Conservation (phyloP, 768 basidiomycete genomes). For the Mycena metata region DNA sequence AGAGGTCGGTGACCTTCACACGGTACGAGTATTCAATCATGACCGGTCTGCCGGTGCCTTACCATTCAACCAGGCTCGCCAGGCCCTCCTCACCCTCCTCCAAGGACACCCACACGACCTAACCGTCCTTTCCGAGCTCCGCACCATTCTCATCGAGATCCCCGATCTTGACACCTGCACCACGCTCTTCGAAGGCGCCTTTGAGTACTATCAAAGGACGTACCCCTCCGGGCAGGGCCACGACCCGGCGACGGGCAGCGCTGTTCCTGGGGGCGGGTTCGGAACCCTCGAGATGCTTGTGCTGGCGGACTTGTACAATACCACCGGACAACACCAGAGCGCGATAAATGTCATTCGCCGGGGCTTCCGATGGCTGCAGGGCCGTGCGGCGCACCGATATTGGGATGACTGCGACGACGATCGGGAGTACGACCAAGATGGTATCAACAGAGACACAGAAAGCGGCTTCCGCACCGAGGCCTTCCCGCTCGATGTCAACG, state of each 20-base stretch:
- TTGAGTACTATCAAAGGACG: slow-evolving; percentile 56
- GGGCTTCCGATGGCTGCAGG: slow-evolving; percentile 92
- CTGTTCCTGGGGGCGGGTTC: no score
- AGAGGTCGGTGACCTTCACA: slow-evolving; percentile 77
- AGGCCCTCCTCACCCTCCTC: slow-evolving; percentile 77
- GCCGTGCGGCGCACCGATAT: slow-evolving; percentile 74
- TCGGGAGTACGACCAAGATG: slow-evolving; percentile 80
- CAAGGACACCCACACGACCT: slow-evolving; percentile 84
- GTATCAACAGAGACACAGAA: slow-evolving; percentile 46
- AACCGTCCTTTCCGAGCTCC: slow-evolving; percentile 82
- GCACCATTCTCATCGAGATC: slow-evolving; percentile 81
- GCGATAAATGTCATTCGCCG: slow-evolving; percentile 77
- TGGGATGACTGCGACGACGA: slow-evolving; percentile 92
- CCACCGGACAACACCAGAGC: slow-evolving; percentile 72
- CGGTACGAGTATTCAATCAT: slow-evolving; percentile 53
- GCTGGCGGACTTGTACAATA: slow-evolving; percentile 87
- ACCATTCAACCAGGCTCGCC: slow-evolving; percentile 62
- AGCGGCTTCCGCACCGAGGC: slow-evolving; percentile 66
- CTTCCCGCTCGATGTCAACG: slow-evolving; percentile 76
- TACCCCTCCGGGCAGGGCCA: slow-evolving; percentile 62
- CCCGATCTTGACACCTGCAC: slow-evolving; percentile 78
- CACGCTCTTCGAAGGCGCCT: slow-evolving; percentile 77
- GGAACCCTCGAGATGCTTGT: slow-evolving; percentile 79
- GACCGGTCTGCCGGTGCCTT: no score
- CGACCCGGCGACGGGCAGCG: no score